These are phyloP conservation scores for Lachnellula cervina DNA, from an alignment of 2,329 filamentous ascomycete genomes.

Conservation along the genomic window DNA sequence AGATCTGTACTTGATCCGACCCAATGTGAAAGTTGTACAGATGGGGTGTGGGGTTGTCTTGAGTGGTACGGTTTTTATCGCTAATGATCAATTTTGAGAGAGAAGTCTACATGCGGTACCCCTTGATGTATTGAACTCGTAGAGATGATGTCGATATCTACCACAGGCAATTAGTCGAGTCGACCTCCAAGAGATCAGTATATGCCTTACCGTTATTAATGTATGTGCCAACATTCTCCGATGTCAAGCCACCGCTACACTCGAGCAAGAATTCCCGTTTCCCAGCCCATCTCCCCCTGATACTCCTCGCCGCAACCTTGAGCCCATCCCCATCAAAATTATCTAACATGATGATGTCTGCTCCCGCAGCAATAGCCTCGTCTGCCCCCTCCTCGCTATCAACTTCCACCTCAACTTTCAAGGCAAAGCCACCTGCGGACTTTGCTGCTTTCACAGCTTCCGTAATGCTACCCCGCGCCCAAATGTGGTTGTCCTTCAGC, in stretches of 20 bases:
- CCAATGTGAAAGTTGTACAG: too few species aligned
- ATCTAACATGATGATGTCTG: constrained; percentile 95
- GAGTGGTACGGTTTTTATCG: neutral
- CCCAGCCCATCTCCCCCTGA: constrained; percentile 78
- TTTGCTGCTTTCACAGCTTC: constrained; percentile 81
- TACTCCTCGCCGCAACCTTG: constrained; percentile 62
- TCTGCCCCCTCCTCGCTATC: constrained; percentile 83
- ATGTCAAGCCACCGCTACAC: constrained; percentile 83
- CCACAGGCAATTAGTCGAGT: constrained; percentile 18
- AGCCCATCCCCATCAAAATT: constrained; percentile 85
- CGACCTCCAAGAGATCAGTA: neutral
- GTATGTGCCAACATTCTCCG: constrained; percentile 77
- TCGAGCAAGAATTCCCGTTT: constrained; percentile 75
- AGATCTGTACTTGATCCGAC: too few species aligned
- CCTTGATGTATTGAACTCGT: constrained; percentile 97
- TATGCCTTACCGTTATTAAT: constrained; percentile 61
- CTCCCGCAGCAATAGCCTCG: constrained; percentile 84
- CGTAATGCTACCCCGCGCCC: constrained; percentile 81
- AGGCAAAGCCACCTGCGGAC: constrained; percentile 76
- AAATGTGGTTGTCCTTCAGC: constrained; percentile 99
- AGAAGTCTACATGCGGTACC: constrained; percentile 90
- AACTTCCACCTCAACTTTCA: constrained; percentile 96
- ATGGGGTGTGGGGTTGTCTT: too few species aligned
- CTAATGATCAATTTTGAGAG: constrained; percentile 71
- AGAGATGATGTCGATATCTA: constrained; percentile 90